Conservation (phyloP, 768 basidiomycete genomes). For the Amanita phalloides region DNA sequence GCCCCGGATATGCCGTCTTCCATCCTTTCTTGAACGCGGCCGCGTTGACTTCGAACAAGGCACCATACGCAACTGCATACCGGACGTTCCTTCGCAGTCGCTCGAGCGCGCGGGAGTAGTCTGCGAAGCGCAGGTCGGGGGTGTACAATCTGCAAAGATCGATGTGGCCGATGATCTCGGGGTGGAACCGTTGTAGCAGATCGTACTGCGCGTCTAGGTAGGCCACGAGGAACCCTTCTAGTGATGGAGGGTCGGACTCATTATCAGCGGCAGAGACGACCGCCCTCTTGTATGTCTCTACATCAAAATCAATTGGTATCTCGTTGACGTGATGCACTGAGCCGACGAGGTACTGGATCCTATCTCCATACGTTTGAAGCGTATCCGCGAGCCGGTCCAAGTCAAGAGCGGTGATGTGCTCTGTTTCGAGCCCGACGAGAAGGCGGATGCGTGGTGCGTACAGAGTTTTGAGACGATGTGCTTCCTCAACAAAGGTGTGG, state of each 20-base stretch:
- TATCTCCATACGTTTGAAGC: constrained; percentile 32
- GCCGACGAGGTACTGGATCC: constrained; percentile 85
- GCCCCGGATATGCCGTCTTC: constrained; percentile 73
- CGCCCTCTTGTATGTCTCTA: constrained; percentile 52
- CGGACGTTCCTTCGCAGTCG: constrained; percentile 67
- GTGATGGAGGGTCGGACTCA: constrained; percentile 16
- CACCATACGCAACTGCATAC: constrained; percentile 71
- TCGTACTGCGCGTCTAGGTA: constrained; percentile 86
- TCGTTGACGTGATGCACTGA: constrained; percentile 85
- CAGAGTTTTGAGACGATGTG: constrained; percentile 55
- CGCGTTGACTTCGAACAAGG: constrained; percentile 87
- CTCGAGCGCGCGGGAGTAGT: constrained; percentile 48
- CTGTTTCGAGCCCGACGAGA: constrained; percentile 88
- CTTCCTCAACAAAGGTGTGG: constrained; percentile 63
- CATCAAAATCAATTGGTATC: constrained; percentile 90
- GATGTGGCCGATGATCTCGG: constrained; percentile 88
- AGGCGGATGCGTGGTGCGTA: constrained; percentile 64
- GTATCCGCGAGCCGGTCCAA: constrained; percentile 44
- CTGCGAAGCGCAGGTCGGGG: constrained; percentile 46
- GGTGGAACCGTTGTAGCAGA: constrained; percentile 59
- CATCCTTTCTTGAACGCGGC: constrained; percentile 92
- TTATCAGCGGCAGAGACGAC: constrained; percentile 26
- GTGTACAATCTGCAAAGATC: constrained; percentile 86
- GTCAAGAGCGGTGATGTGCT: constrained; percentile 67
- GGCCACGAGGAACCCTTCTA: constrained; percentile 40